These are phyloP conservation scores for Ustilago xerochloae DNA, from an alignment of 1,284 basidiomycete species.

Conservation along the genomic window DNA sequence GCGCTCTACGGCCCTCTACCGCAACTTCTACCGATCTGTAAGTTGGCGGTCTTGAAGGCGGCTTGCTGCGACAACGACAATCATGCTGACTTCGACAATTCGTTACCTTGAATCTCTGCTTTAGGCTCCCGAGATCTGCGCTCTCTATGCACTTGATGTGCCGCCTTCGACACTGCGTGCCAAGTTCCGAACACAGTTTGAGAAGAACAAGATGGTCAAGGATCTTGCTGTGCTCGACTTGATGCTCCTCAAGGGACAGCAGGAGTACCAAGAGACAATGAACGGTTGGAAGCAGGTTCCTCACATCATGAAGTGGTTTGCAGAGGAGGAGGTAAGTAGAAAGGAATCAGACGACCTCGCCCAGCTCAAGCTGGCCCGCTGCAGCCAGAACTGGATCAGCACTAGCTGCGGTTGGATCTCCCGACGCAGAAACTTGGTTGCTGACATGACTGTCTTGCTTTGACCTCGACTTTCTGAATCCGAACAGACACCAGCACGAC, in stretches of 20 bases:
- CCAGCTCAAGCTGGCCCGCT: neutral
- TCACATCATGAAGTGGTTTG: conserved; percentile 69
- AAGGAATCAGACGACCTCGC: neutral
- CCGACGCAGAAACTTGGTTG: neutral
- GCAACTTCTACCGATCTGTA: conserved; percentile 90
- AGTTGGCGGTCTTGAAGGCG: conserved; percentile 63
- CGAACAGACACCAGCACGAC: conserved; percentile 64
- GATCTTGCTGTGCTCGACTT: conserved; percentile 88
- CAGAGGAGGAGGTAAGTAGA: conserved; percentile 69
- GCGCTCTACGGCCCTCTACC: conserved; percentile 83
- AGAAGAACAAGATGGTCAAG: conserved; percentile 83
- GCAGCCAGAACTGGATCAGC: neutral
- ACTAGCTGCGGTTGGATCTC: neutral
- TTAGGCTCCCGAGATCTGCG: conserved; percentile 88
- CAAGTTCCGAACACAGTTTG: conserved; percentile 87
- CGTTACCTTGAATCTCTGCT: neutral
- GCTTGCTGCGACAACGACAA: neutral
- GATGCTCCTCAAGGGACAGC: conserved; percentile 84
- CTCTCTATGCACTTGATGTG: conserved; percentile 84
- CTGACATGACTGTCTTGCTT: conserved; percentile 14
- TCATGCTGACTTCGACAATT: neutral
- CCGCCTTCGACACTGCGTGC: conserved; percentile 84
- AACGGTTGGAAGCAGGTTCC: conserved; percentile 88
- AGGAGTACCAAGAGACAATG: conserved; percentile 91
- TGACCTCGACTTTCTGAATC: neutral